Base-by-base conservation (phyloP, 371 early-diverging fungal species). In the Mortierella sp. region DNA sequence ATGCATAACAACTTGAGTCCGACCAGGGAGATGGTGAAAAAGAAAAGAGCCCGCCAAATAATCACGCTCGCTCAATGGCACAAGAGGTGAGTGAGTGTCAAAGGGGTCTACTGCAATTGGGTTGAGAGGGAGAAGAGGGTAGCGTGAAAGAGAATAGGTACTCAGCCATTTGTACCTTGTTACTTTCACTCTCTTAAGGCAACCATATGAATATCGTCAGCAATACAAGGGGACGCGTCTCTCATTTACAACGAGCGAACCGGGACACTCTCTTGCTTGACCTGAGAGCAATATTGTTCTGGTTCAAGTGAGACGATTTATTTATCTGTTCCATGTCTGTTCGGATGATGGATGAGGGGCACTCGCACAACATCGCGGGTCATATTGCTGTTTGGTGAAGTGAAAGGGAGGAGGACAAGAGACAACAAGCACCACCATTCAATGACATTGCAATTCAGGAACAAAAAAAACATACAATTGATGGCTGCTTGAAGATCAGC, bases 121-220 rank as follows among this genome's bases (percentile, higher is more conserved):
- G 64, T 64, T 64, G 37, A 64, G 5, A 59, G 13, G 43, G 43
- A 6, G 50, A 3, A 50, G 50, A 50, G 2, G 13, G 14, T n/a
- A 40, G 43, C 43, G 6, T 40, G 50, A 16, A 50, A 0, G 16
- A 50, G 37, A 37, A 64, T 9, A 67, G 19, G 37, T 67, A 40
- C 37, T 67, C 37, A 67, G 67, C 67, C 37, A 4, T 67, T 61
- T 16, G 61, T 61, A 61, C 61, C 34, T 31, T 61, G 3, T 61
- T 61, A 34, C 19, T 61, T 61, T 61, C 61, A 61, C 6, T 9
- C 61, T 8, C 24, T 37, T 8, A 24, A 21, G 24, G 24, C 67
- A 24, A 8, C 67, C 61, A 61, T 61, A 61, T 61, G 61, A 61
- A 61, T 61, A 61, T 61, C 34, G 34, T 61, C 61, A 34, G 34